phyloP scores from a whole-genome alignment of 352 stramenopile species.

The Globisporangium recalcitrans region DNA sequence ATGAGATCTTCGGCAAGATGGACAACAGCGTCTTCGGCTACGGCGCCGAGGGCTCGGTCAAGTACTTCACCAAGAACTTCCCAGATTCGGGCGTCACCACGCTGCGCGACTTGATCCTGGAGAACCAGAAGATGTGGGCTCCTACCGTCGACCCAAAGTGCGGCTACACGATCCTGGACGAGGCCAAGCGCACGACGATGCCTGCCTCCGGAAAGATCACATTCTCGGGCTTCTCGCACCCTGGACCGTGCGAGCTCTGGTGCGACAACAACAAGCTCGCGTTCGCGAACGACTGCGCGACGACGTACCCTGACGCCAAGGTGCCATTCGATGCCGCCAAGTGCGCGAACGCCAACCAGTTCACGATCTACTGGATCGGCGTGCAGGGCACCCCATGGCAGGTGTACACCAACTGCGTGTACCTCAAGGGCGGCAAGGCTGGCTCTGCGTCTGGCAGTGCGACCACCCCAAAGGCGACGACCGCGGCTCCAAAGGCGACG shows the following conservation, averaged over 20 bases:
- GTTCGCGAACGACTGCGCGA: conserved; percentile 43
- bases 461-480: neutral
- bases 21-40: conserved; percentile 26
- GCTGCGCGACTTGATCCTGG: neutral
- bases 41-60: conserved; percentile 19
- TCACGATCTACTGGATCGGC: conserved; percentile 48
- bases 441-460: conserved; percentile 15
- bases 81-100: conserved; percentile 21
- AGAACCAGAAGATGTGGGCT: conserved; percentile 20
- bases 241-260: conserved; percentile 56
- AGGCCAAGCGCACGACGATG: conserved; percentile 28
- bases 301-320: conserved; percentile 30
- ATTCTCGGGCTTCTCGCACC: conserved; percentile 53
- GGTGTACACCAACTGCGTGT: conserved; percentile 52
- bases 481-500: conserved; percentile 2
- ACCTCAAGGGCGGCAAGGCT: conserved; percentile 26
- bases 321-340: conserved; percentile 42
- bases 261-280: conserved; percentile 50
- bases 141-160: conserved; percentile 15
- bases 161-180: conserved; percentile 28
- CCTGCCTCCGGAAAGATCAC: conserved; percentile 29
- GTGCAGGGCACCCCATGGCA: conserved; percentile 45
- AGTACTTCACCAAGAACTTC: conserved; percentile 28
- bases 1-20: conserved; percentile 18
- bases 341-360: conserved; percentile 36